These are phyloP conservation scores for Flueggea neowawraea DNA, from an alignment of 441 rosid species.

Conservation along the genomic window DNA sequence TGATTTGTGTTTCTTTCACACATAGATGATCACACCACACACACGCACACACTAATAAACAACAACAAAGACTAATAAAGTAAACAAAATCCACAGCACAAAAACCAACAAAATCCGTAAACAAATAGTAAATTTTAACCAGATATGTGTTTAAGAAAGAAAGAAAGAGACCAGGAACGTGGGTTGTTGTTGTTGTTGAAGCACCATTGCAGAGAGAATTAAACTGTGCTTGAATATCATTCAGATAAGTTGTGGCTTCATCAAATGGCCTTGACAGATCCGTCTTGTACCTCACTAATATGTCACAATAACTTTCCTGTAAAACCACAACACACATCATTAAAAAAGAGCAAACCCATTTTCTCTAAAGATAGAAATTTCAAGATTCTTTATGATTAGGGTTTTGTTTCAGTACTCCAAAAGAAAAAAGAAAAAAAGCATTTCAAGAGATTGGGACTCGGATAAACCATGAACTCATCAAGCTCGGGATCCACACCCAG, in stretches of 20 bases:
- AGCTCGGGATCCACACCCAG: constrained; percentile 59
- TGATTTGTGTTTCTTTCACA: background rate
- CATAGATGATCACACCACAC: too few relatives aligned
- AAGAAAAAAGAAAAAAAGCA: background rate
- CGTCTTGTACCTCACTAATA: constrained; percentile 44
- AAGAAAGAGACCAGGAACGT: constrained; percentile 26
- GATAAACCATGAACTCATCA: constrained; percentile 62
- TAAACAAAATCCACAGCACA: constrained; percentile 20
- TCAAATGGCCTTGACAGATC: constrained; percentile 57
- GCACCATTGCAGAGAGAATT: constrained; percentile 42
- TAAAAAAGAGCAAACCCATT: background rate
- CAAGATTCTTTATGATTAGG: constrained; percentile 10
- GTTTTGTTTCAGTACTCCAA: constrained; percentile 11
- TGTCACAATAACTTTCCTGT: constrained; percentile 51
- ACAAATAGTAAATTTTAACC: background rate
- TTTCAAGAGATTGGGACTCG: background rate
- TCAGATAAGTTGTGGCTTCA: constrained; percentile 54
- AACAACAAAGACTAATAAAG: constrained; percentile 4
- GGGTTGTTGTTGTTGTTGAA: constrained; percentile 21
- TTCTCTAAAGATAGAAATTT: background rate
- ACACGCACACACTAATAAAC: background rate
- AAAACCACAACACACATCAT: background rate
- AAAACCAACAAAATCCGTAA: constrained; percentile 18
- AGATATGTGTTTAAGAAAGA: background rate
- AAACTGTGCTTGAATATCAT: constrained; percentile 44